These are phyloP conservation scores for Cordyceps militaris DNA, from an alignment of 2,329 filamentous ascomycete genomes.

Conservation along the genomic window DNA sequence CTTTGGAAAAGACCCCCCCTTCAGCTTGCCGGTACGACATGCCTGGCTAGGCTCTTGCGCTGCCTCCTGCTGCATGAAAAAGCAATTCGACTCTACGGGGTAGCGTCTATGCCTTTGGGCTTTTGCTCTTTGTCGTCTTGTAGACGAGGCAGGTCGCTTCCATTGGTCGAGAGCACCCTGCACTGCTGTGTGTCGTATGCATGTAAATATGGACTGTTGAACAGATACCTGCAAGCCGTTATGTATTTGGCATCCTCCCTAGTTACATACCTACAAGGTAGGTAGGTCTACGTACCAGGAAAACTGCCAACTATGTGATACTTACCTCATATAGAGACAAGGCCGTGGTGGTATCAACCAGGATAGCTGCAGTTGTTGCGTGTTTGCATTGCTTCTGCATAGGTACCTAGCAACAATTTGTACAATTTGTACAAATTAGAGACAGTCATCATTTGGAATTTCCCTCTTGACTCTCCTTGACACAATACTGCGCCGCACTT, in stretches of 20 bases:
- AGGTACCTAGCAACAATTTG: background rate
- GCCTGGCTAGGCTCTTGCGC: background rate
- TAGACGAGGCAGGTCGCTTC: background rate
- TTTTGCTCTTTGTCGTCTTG: background rate
- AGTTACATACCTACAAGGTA: background rate
- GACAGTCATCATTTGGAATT: background rate
- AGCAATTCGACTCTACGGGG: slow-evolving; percentile 1
- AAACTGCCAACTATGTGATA: too few relatives aligned
- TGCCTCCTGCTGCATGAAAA: slow-evolving; percentile 5
- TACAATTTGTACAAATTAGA: background rate
- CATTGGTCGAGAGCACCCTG: background rate
- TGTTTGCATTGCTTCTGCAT: background rate
- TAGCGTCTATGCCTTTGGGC: background rate
- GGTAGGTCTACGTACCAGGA: too few relatives aligned
- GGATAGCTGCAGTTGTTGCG: background rate
- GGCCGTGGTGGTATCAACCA: background rate
- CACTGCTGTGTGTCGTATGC: background rate
- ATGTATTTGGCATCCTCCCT: too few relatives aligned
- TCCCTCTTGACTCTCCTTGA: background rate
- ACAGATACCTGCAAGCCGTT: too few relatives aligned
- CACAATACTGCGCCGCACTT: background rate
- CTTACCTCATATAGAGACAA: background rate
- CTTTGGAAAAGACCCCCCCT: background rate
- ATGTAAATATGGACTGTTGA: background rate
- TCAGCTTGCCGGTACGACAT: background rate